Evolutionary conservation across 345 rosid genomes (phyloP).

Genomic region (Bruguiera gymnorhiza): DNA sequence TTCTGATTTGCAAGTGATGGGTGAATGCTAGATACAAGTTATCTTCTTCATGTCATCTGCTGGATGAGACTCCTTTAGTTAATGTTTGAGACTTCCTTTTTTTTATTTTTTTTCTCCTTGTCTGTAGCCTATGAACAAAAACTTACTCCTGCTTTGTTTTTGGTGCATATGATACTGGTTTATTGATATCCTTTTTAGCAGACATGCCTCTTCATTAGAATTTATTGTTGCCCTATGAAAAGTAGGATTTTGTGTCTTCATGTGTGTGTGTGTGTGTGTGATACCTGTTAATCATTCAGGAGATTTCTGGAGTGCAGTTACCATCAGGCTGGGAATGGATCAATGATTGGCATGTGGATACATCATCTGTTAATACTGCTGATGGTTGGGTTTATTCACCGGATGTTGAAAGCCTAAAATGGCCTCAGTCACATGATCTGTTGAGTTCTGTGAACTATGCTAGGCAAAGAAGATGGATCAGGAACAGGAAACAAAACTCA

Average conservation of each 20-base stretch:
- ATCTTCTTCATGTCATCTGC: too few species aligned
- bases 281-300: slow-evolving; percentile 27
- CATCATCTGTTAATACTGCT: slow-evolving; percentile 34
- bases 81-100: too few species aligned
- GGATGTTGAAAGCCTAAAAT: slow-evolving; percentile 49
- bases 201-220: too few species aligned
- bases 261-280: background rate
- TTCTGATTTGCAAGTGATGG: too few species aligned
- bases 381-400: slow-evolving; percentile 74
- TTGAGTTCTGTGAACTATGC: slow-evolving; percentile 39
- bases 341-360: slow-evolving; percentile 59
- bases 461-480: slow-evolving; percentile 69
- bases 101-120: too few species aligned
- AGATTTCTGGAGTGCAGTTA: slow-evolving; percentile 25
- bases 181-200: too few species aligned
- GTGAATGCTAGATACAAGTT: too few species aligned
- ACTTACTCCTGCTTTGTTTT: too few species aligned
- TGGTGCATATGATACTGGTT: too few species aligned
- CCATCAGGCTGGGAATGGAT: slow-evolving; percentile 60
- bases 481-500: slow-evolving; percentile 40
- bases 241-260: background rate
- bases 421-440: slow-evolving; percentile 53
- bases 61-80: too few species aligned
- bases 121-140: too few species aligned
- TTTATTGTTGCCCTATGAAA: background rate